Evolutionary conservation across 108 stramenopile genomes (phyloP), one percentile per base, ranked within the genome.

Genomic region (Schizochytrium sp.): DNA sequence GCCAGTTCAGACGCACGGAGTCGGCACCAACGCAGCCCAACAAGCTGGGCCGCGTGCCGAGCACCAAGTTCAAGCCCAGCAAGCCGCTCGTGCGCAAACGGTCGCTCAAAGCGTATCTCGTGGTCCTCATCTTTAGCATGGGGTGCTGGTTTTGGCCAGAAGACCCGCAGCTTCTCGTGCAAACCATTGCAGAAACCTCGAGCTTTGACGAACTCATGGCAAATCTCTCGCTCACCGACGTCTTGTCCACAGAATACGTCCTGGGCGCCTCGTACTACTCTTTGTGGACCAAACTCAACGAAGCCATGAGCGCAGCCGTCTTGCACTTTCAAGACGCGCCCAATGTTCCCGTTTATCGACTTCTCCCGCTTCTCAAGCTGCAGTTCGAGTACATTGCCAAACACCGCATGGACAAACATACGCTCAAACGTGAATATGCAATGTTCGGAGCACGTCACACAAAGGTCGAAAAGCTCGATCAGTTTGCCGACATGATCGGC

Each of bases 291-390:
- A 47, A 53, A 16, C n/a, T 83, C 23, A 83, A 47, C 45, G 51
- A 83, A 23, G 76, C 76, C 48, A 47, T 83, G 76, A 53, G 51
- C 51, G 48, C 45, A 45, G 76, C 76, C 18, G 28, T 83, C 19
- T 16, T 83, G n/a, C 76, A 83, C 51, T 83, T 83, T 83, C 48
- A 83, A 83, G 48, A 83, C 51, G 76, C 51, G 51, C 76, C 76
- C 6, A 83, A 53, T 47, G 48, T 53, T 6, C 76, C 76, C 44
- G 48, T 83, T 6, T 53, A 83, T 23, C 45, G 51, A 6, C 51
- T 83, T 53, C 12, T 83, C 18, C 76, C 76, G 76, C 76, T 83
- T 6, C 45, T 83, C 23, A 83, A 53, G 45, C 12, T 53, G 48
- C 76, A 83, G 2, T 47, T 83, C 51, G 51, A 83, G 48, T 83